Evolutionary conservation across 768 basidiomycete species (phyloP), one percentile per base, ranked within the genome.

Genomic region (Tephrocybe rancida): DNA sequence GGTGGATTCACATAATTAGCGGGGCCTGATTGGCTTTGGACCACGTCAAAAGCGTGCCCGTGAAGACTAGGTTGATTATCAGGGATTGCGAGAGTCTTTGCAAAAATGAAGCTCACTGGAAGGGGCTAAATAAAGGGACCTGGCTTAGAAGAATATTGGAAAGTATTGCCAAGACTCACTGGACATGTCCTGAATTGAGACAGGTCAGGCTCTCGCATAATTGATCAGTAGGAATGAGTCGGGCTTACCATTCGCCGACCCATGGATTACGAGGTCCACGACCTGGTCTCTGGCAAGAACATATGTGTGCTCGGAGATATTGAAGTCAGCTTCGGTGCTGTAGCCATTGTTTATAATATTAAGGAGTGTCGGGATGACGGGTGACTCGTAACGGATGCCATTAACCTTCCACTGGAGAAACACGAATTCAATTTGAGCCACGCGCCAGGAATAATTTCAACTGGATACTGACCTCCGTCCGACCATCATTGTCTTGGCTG

Each of bases 401-500:
- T 66, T 66, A 35, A 66, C 22, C 16, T 32, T 52, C 51, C 51
- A 52, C 62, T 34, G 58, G 4, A n/a, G n/a, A 13, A 30, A 37
- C n/a, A 9, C n/a, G 25, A 37, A 14, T 18, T 35, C 30, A 43
- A 14, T 10, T 52, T 18, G n/a, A 16, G n/a, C 26, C 5, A 34
- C 46, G 56, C 62, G 60, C 47, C 46, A 8, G 26, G 24, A 25
- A 13, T 50, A 22, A 26, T 34, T 19, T 21, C 44, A n/a, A n/a
- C 21, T 38, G 14, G n/a, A 13, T 6, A 25, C 18, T 19, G 9
- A 69, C 65, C 76, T 5, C 69, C 64, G 24, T 74, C 76, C 8
- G 66, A 54, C 29, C 22, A 61, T 1, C 67, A 75, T 13, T 54
- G 35, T 5, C 79, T 76, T 1, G 78, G 47, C 22, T 24, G 29